phyloP scores from a whole-genome alignment of 2,329 filamentous ascomycete species.

The Sclerotinia nivalis region DNA sequence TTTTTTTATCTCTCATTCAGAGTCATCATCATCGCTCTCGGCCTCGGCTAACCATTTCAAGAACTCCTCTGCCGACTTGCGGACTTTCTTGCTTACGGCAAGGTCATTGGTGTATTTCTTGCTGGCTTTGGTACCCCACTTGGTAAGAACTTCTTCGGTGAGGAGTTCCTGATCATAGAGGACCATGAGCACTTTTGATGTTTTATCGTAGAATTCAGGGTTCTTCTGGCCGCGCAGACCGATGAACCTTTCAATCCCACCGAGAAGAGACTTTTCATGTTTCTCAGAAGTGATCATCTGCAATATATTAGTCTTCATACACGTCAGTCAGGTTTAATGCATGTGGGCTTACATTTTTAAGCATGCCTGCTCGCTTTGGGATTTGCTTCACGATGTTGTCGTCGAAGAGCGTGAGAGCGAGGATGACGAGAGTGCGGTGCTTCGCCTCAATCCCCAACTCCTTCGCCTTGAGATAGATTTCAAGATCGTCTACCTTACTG shows the following conservation, averaged over 20 bases:
- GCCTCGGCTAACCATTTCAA: constrained; percentile 90
- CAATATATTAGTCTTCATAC: not conserved
- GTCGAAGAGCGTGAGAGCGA: constrained; percentile 92
- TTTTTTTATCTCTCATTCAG: constrained; percentile 50
- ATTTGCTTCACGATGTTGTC: constrained; percentile 89
- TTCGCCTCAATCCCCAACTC: constrained; percentile 93
- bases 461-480: constrained; percentile 95
- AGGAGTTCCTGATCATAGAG: constrained; percentile 91
- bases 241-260: constrained; percentile 91
- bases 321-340: not conserved
- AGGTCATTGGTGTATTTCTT: constrained; percentile 93
- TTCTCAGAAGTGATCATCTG: constrained; percentile 84
- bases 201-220: constrained; percentile 72
- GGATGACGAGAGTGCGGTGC: constrained; percentile 88
- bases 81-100: constrained; percentile 87
- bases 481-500: constrained; percentile 79
- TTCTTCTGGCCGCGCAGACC: constrained; percentile 70
- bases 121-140: constrained; percentile 93
- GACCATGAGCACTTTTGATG: constrained; percentile 84
- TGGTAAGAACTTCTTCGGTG: constrained; percentile 82
- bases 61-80: constrained; percentile 92
- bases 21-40: constrained; percentile 68
- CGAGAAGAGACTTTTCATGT: constrained; percentile 93
- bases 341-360: constrained; percentile 73
- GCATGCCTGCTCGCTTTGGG: constrained; percentile 75